Evolutionary conservation across 768 basidiomycete species (phyloP), one percentile per base, ranked within the genome.

Genomic region (Boletellus ananas): DNA sequence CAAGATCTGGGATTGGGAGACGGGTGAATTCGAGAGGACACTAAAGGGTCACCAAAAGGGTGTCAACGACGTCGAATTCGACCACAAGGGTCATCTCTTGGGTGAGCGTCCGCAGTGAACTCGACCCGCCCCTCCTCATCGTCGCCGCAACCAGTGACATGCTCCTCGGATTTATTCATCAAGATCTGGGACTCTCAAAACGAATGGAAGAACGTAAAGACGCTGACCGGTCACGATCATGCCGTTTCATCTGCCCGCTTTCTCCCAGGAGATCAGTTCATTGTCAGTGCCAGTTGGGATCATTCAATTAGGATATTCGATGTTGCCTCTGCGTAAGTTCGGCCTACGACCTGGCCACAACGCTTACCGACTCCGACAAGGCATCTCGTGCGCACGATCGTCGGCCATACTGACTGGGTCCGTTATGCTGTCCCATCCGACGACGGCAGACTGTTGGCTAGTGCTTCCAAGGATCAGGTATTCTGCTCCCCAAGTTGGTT

Each of bases 1-100:
- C 58, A 94, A 94, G 74, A 84, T 94, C 41, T 94, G 93, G 92
- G 93, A 95, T 60, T 95, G 92, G 92, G 93, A 95, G 66, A 87
- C 88, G 27, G 93, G 93, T 36, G 92, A 94, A 58, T 88, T 93
- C 65, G 93, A 95, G 68, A 72, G 90, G 56, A 94, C 93, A 10
- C 69, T 94, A 51, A 94, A 94, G 69, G 90, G 92, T 7, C 93
- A 95, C 72, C 94, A 93, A 31, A 90, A 89, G 65, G 81, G 85
- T 17, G 85, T 94, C 25, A 82, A 81, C 65, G 93, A 94, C 70
- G 82, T 89, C 47, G 88, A 93, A 65, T 95, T 87, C 63, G 90
- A 94, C 68, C 80, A 83, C 52, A 91, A 89, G 71, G 93, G 93
- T 31, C 83, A 81, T 57, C 67, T 87, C 23, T 72, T 94, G 57